Percentiles rank a stretch among this genome's conserved stretches.
phyloP scores from a whole-genome alignment of 371 early-diverging fungal genomes.

The Phascolomyces articulosus region DNA sequence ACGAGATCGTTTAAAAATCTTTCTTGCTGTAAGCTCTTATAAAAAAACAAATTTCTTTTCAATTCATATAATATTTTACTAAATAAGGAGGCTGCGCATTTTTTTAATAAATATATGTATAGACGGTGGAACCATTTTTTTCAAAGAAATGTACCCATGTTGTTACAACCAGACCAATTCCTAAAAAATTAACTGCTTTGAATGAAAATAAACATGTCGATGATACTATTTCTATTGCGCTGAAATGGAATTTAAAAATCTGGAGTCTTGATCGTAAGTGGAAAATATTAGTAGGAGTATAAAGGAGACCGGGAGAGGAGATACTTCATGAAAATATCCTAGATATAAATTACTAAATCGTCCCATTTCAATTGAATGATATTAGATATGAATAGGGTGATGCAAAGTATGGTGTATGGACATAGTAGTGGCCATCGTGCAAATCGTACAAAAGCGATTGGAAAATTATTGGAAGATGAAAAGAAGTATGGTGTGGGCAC shows the following conservation, averaged over 20 bases:
- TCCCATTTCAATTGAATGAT: too few relatives aligned
- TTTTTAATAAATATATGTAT: neutral
- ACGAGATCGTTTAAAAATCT: slow-evolving; percentile 26
- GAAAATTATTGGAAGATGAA: slow-evolving; percentile 30
- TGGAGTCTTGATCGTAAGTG: slow-evolving; percentile 24
- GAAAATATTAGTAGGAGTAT: too few relatives aligned
- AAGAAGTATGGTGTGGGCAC: slow-evolving; percentile 32
- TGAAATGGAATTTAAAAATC: slow-evolving; percentile 15
- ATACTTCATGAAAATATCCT: too few relatives aligned
- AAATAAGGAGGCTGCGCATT: neutral
- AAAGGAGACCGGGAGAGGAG: too few relatives aligned
- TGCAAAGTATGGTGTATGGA: slow-evolving; percentile 19
- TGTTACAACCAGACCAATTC: slow-evolving; percentile 34
- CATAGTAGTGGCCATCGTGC: slow-evolving; percentile 10
- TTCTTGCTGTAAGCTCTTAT: slow-evolving; percentile 48
- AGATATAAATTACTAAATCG: too few relatives aligned
- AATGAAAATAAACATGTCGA: slow-evolving; percentile 21
- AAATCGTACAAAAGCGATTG: slow-evolving; percentile 20
- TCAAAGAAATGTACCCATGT: slow-evolving; percentile 51
- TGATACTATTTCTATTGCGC: slow-evolving; percentile 18
- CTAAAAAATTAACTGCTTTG: slow-evolving; percentile 8
- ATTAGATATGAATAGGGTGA: neutral
- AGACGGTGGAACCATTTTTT: slow-evolving; percentile 45
- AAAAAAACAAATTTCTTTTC: too few relatives aligned
- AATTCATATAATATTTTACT: neutral